phyloP scores from a whole-genome alignment of 202 grass and related monocot species.

The Dendrocalamus latiflorus region DNA sequence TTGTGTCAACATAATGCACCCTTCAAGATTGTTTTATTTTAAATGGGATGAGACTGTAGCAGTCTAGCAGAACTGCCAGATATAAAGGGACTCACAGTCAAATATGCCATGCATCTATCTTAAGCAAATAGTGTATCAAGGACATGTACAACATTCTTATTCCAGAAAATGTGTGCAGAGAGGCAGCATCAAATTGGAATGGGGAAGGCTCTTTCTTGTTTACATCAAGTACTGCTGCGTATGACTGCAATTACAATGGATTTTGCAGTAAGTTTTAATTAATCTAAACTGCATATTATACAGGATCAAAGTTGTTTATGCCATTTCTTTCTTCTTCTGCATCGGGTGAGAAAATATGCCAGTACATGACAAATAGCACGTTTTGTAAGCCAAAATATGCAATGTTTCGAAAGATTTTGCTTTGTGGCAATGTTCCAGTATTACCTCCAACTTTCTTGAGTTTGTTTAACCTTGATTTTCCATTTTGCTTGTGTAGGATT shows the following conservation, averaged over 20 bases:
- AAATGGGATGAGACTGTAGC: neutral
- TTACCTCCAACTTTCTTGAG: neutral
- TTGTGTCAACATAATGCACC: neutral
- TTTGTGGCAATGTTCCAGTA: neutral
- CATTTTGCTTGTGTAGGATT: constrained; percentile 59
- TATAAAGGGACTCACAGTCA: neutral
- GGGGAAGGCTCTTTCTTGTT: constrained; percentile 84
- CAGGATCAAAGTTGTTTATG: neutral
- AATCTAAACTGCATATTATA: constrained; percentile 23
- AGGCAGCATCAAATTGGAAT: constrained; percentile 80
- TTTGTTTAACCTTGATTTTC: constrained; percentile 15
- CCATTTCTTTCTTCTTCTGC: neutral
- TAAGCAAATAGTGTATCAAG: neutral
- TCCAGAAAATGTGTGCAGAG: constrained; percentile 43
- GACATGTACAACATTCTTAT: constrained; percentile 29
- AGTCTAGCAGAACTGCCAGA: neutral
- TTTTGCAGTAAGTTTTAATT: constrained; percentile 56
- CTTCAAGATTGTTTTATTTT: neutral
- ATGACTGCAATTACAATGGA: constrained; percentile 75
- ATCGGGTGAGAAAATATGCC: neutral
- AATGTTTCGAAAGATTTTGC: neutral
- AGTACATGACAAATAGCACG: neutral
- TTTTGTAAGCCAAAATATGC: neutral
- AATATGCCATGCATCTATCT: neutral
- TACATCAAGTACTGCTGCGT: constrained; percentile 78